Evolutionary conservation across 257 asterid species (phyloP).

Genomic region (Nicotiana sylvestris): DNA sequence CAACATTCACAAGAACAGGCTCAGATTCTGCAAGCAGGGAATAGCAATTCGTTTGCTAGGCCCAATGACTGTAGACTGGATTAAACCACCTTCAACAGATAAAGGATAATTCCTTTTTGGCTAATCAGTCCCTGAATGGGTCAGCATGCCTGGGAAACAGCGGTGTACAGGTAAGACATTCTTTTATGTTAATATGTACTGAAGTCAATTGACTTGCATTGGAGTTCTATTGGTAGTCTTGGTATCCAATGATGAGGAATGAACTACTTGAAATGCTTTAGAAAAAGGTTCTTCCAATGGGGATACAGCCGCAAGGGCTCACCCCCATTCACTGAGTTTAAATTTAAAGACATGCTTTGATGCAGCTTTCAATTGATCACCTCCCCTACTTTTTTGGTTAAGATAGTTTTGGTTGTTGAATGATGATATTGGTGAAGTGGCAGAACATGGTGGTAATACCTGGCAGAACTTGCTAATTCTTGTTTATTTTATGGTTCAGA

Average conservation of each 20-base stretch:
- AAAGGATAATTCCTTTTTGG: conserved; percentile 22
- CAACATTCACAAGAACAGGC: conserved; percentile 52
- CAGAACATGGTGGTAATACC: conserved; percentile 4
- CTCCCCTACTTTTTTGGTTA: not conserved
- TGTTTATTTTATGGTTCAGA: conserved; percentile 25
- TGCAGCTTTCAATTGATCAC: not conserved
- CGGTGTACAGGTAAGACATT: conserved; percentile 61
- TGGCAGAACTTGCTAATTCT: conserved; percentile 11
- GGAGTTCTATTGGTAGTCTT: not conserved
- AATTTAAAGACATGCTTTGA: not conserved
- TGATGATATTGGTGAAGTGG: not conserved
- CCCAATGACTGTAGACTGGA: conserved; percentile 57
- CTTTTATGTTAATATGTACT: conserved; percentile 7
- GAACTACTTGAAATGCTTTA: not conserved
- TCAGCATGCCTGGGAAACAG: conserved; percentile 32
- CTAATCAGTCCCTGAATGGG: conserved; percentile 34
- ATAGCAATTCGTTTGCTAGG: conserved; percentile 40
- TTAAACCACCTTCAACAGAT: conserved; percentile 31
- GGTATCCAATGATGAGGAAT: not conserved
- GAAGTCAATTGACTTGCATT: not conserved
- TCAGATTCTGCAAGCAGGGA: conserved; percentile 67
- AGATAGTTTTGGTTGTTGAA: not conserved
- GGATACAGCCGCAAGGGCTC: not conserved
- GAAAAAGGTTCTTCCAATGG: not conserved
- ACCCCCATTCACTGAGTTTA: not conserved